phyloP scores from a whole-genome alignment of 306 rosid genomes.

The Ormosia emarginata region DNA sequence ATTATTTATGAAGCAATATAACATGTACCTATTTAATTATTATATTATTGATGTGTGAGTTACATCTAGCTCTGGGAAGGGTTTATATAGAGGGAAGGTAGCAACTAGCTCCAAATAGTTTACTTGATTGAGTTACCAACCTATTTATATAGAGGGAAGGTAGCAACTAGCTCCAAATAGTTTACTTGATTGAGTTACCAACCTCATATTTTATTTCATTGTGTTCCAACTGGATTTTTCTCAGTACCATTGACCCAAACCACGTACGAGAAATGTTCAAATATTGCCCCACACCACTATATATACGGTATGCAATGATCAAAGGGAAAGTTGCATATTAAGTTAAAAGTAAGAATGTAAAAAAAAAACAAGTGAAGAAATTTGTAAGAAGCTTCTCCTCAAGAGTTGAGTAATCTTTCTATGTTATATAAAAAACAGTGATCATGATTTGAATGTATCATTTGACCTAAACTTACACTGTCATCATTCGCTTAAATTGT shows the following conservation, averaged over 20 bases:
- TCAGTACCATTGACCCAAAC: not conserved
- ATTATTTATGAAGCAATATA: too few species aligned
- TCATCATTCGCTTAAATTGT: too few species aligned
- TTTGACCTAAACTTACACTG: too few species aligned
- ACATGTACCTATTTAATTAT: too few species aligned
- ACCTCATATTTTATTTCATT: not conserved
- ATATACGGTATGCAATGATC: too few species aligned
- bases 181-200: not conserved
- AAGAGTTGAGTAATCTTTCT: not conserved
- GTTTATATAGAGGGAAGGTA: not conserved
- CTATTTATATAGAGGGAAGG: not conserved
- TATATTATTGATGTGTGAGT: not conserved
- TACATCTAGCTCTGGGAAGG: not conserved
- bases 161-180: too few species aligned
- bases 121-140: not conserved
- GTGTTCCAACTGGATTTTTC: not conserved
- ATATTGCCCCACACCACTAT: not conserved
- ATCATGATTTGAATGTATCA: too few species aligned
- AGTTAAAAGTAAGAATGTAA: not conserved
- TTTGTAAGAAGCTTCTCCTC: not conserved
- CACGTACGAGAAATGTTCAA: constrained; percentile 5
- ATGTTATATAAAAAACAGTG: too few species aligned
- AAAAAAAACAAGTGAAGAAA: not conserved
- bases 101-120: too few species aligned
- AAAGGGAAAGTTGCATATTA: not conserved